Conservation (phyloP, 2,329 filamentous ascomycete species). For the Amphichorda felina region DNA sequence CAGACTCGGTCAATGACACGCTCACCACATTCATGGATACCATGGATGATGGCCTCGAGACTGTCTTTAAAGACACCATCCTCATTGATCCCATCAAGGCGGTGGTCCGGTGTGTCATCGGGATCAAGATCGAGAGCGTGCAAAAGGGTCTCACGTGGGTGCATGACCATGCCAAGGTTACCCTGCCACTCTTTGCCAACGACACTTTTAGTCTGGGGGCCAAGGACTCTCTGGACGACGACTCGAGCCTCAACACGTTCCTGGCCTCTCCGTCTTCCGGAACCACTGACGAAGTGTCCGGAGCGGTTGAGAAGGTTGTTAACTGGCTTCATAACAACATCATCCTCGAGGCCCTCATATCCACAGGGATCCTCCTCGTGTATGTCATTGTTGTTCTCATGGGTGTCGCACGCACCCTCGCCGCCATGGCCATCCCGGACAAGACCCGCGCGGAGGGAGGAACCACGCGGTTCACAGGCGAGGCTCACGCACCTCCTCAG, state of each 20-base stretch:
- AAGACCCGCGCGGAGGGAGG: slow-evolving; percentile 19
- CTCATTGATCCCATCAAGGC: slow-evolving; percentile 68
- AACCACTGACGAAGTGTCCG: slow-evolving; percentile 71
- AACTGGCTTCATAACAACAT: slow-evolving; percentile 56
- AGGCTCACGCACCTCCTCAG: slow-evolving; percentile 8
- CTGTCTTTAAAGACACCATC: slow-evolving; percentile 70
- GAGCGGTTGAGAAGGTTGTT: slow-evolving; percentile 60
- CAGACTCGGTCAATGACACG: slow-evolving; percentile 71
- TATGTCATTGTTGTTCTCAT: slow-evolving; percentile 70
- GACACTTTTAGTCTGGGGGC: slow-evolving; percentile 79
- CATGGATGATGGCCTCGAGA: slow-evolving; percentile 62
- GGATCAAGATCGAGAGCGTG: slow-evolving; percentile 73
- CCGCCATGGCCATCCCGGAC: slow-evolving; percentile 46
- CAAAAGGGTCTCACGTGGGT: slow-evolving; percentile 92
- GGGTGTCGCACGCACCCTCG: slow-evolving; percentile 56
- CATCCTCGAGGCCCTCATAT: slow-evolving; percentile 68
- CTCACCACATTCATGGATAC: slow-evolving; percentile 71
- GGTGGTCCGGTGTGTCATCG: slow-evolving; percentile 77
- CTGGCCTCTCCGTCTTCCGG: slow-evolving; percentile 63
- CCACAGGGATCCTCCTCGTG: slow-evolving; percentile 58
- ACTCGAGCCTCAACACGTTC: slow-evolving; percentile 54
- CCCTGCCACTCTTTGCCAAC: slow-evolving; percentile 65
- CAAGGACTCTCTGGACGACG: slow-evolving; percentile 42
- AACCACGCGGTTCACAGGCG: slow-evolving; percentile 18
- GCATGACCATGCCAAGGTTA: slow-evolving; percentile 71